Percentiles rank a stretch among this genome's conserved stretches.
Conservation (phyloP, 305 asterid species). For the Fraxinus dipetala region DNA sequence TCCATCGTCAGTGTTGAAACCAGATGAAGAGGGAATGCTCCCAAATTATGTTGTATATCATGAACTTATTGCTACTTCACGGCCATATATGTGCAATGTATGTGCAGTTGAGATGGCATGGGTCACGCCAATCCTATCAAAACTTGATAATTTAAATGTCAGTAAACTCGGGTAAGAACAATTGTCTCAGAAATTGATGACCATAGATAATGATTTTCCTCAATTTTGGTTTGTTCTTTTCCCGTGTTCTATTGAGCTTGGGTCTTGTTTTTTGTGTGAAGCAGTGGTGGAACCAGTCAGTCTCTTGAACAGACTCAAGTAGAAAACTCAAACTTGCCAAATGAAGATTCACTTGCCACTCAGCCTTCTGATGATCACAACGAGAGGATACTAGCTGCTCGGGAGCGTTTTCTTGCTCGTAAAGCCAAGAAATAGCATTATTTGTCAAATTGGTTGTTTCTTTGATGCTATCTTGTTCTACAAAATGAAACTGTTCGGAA, state of each 20-base stretch:
- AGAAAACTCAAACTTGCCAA: constrained; percentile 30
- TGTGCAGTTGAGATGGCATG: constrained; percentile 82
- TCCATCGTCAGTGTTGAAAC: constrained; percentile 72
- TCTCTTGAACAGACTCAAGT: constrained; percentile 31
- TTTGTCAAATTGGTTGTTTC: not conserved
- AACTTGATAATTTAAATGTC: constrained; percentile 63
- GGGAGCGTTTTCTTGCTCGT: constrained; percentile 80
- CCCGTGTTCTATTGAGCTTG: constrained; percentile 1
- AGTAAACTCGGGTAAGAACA: constrained; percentile 59
- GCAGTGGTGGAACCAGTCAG: constrained; percentile 48
- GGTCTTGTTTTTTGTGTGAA: constrained; percentile 15
- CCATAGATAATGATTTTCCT: not conserved
- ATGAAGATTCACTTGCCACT: constrained; percentile 28
- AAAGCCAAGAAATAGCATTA: constrained; percentile 21
- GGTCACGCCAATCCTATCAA: constrained; percentile 67
- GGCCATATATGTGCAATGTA: constrained; percentile 86
- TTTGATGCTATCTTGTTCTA: not conserved
- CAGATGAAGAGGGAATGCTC: constrained; percentile 86
- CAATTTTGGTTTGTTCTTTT: not conserved
- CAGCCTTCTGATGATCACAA: constrained; percentile 41
- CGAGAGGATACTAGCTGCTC: constrained; percentile 61
- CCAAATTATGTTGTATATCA: constrained; percentile 81
- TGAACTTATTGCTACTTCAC: constrained; percentile 75
- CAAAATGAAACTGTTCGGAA: not conserved
- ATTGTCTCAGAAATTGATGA: not conserved